phyloP scores from a whole-genome alignment of 2,329 filamentous ascomycete species.

The Cladosporium sp. region DNA sequence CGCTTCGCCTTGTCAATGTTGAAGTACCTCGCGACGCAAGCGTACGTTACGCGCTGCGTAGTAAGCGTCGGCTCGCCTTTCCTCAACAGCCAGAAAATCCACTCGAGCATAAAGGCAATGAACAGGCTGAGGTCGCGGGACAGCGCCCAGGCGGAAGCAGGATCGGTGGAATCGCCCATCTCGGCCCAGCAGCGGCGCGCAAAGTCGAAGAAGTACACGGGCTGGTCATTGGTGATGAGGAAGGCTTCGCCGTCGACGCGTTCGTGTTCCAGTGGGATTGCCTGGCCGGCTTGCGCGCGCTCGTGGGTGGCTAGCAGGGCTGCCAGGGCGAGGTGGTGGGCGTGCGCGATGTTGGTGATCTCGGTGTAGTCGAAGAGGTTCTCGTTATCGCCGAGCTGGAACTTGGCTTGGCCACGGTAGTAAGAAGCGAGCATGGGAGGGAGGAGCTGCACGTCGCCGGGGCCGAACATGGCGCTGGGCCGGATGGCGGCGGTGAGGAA shows the following conservation, averaged over 20 bases:
- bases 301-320: conserved; percentile 46
- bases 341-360: conserved; percentile 49
- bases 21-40: conserved; percentile 73
- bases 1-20: conserved; percentile 70
- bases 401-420: conserved; percentile 45
- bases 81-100: conserved; percentile 39
- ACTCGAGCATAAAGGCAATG: conserved; percentile 42
- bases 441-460: conserved; percentile 44
- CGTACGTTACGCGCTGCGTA: conserved; percentile 54
- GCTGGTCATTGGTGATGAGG: conserved; percentile 49
- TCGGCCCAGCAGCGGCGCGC: conserved; percentile 44
- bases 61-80: conserved; percentile 45
- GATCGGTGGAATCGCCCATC: conserved; percentile 34
- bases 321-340: conserved; percentile 47
- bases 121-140: conserved; percentile 38
- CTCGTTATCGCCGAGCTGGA: conserved; percentile 49
- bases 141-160: conserved; percentile 41
- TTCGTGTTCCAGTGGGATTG: conserved; percentile 43
- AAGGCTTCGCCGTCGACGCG: conserved; percentile 49
- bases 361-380: conserved; percentile 54
- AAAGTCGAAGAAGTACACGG: conserved; percentile 51
- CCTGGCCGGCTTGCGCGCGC: conserved; percentile 26
- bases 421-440: conserved; percentile 44
- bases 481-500: conserved; percentile 50
- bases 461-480: conserved; percentile 50